These are phyloP conservation scores for Solanum chilense DNA, from an alignment of 257 asterid species.

Conservation along the genomic window DNA sequence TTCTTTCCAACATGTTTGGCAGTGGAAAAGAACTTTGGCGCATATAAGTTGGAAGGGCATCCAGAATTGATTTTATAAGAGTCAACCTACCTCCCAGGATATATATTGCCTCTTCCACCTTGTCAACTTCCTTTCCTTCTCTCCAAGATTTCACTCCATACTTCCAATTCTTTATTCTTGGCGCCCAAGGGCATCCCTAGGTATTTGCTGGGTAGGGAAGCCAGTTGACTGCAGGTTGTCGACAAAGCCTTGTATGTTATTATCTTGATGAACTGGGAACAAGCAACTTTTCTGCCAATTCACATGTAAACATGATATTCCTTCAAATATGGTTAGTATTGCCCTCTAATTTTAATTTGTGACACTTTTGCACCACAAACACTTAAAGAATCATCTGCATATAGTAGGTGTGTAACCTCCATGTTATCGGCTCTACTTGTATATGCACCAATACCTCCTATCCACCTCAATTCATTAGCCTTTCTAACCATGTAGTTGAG, in stretches of 20 bases:
- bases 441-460: neutral
- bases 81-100: neutral
- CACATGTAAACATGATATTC: neutral
- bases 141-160: neutral
- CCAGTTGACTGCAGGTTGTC: neutral
- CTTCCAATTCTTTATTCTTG: neutral
- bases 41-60: neutral
- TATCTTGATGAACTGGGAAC: neutral
- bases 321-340: neutral
- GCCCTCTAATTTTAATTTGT: neutral
- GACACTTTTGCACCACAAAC: neutral
- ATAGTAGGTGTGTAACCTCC: neutral
- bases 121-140: neutral
- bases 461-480: neutral
- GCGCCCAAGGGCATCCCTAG: neutral
- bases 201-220: neutral
- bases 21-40: neutral
- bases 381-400: neutral
- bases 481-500: neutral
- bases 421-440: neutral
- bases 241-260: neutral
- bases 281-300: neutral
- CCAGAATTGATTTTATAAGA: neutral
- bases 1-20: neutral
- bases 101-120: neutral